Evolutionary conservation across 78 protist species (phyloP).

Genomic region (Polysphondylium violaceum): DNA sequence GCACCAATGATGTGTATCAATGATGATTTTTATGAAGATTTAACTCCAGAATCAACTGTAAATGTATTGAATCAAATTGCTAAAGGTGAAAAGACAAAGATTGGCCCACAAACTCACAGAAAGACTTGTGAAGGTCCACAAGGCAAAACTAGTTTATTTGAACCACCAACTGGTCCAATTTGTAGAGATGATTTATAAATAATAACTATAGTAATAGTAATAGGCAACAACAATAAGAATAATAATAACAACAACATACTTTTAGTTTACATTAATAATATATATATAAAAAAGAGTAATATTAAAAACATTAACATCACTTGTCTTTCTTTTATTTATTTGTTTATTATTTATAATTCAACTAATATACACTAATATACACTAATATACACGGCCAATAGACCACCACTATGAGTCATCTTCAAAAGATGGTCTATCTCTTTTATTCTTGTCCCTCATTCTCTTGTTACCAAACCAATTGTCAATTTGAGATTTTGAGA

Average conservation of each 20-base stretch:
- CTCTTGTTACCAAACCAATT: conserved; percentile 71
- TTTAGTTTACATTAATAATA: background rate
- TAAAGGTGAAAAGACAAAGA: conserved; percentile 52
- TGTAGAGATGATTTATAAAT: conserved; percentile 79
- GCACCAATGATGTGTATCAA: conserved; percentile 97
- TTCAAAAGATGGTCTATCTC: too few relatives aligned
- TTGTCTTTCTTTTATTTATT: too few relatives aligned
- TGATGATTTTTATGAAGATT: conserved; percentile 89
- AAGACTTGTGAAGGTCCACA: conserved; percentile 79
- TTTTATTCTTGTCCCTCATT: conserved; percentile 67
- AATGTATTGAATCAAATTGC: conserved; percentile 40
- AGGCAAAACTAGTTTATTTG: conserved; percentile 74
- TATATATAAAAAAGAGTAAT: background rate
- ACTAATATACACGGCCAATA: too few relatives aligned
- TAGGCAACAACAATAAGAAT: background rate
- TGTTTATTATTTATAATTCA: too few relatives aligned
- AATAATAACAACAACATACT: background rate
- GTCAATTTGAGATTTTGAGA: conserved; percentile 62
- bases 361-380: too few relatives aligned
- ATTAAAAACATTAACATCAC: too few relatives aligned
- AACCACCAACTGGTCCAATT: conserved; percentile 56
- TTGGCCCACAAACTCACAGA: conserved; percentile 82
- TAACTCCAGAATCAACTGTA: conserved; percentile 45
- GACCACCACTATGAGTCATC: too few relatives aligned
- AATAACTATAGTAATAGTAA: background rate